These are phyloP conservation scores for Biscogniauxia marginata DNA, from an alignment of 2,329 filamentous ascomycete genomes.

Conservation along the genomic window DNA sequence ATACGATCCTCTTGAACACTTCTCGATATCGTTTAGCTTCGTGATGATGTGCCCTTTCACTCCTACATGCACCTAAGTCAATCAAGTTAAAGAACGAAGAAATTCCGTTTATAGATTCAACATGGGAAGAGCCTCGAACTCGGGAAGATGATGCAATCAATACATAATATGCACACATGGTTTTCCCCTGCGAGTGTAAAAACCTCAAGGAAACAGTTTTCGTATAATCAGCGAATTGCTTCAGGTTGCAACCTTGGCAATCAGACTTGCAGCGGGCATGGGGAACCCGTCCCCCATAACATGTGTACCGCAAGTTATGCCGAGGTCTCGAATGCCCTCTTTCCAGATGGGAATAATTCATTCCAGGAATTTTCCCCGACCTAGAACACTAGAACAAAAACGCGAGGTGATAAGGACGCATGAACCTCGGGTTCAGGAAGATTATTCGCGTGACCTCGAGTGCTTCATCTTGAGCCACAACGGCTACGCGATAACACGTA, in stretches of 20 bases:
- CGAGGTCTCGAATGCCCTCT: background rate
- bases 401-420: background rate
- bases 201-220: background rate
- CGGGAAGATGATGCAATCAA: too few relatives aligned
- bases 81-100: background rate
- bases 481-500: background rate
- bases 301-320: too few relatives aligned
- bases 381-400: slow-evolving; percentile 4
- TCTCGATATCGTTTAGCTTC: slow-evolving; percentile 6
- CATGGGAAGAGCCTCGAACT: too few relatives aligned
- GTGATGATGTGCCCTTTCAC: slow-evolving; percentile 1
- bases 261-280: background rate
- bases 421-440: slow-evolving; percentile 2
- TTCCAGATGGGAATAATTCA: background rate
- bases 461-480: background rate
- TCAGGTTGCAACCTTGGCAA: background rate
- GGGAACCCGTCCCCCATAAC: background rate
- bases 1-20: slow-evolving; percentile 7
- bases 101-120: background rate
- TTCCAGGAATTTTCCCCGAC: background rate
- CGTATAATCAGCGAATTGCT: background rate
- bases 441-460: background rate
- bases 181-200: background rate
- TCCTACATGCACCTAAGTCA: background rate
- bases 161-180: too few relatives aligned